These are phyloP conservation scores for Hypoxylon trugodes DNA, from an alignment of 495 filamentous ascomycete genomes.

Conservation along the genomic window DNA sequence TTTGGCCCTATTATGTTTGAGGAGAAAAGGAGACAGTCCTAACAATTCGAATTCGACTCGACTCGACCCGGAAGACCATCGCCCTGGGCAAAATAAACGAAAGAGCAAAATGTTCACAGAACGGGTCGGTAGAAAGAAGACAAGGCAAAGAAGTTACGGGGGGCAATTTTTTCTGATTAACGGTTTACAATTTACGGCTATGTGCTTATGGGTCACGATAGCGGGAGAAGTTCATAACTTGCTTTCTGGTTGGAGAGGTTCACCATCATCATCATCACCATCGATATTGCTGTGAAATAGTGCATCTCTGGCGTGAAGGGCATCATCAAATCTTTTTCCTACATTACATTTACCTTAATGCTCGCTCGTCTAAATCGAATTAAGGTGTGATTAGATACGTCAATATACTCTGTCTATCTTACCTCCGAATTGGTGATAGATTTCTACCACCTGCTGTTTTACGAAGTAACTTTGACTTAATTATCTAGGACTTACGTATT, in stretches of 20 bases:
- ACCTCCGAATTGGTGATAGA: background rate
- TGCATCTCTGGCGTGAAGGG: constrained; percentile 40
- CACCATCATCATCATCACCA: constrained; percentile 26
- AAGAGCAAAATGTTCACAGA: constrained; percentile 16
- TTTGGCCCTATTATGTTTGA: constrained; percentile 9
- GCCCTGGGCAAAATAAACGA: constrained; percentile 1
- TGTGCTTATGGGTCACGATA: constrained; percentile 44
- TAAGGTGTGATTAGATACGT: constrained; percentile 5
- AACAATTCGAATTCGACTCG: constrained; percentile 10
- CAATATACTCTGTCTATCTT: constrained; percentile 9
- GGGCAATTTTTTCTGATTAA: constrained; percentile 29
- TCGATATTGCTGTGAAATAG: constrained; percentile 40
- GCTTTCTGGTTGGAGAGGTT: constrained; percentile 32
- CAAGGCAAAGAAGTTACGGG: constrained; percentile 23
- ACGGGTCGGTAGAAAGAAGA: constrained; percentile 18
- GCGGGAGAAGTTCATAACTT: constrained; percentile 36
- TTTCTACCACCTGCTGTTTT: background rate
- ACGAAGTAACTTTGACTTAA: constrained; percentile 1
- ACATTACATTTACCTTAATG: constrained; percentile 13
- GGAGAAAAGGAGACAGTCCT: constrained; percentile 2
- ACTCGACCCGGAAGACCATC: constrained; percentile 12
- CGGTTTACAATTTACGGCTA: constrained; percentile 37
- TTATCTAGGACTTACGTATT: background rate
- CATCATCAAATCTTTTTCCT: constrained; percentile 30
- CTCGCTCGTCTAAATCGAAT: constrained; percentile 4